Percentiles rank a stretch among this genome's conserved stretches.
Evolutionary conservation across 257 asterid species (phyloP).

Genomic region (Nicotiana paniculata): DNA sequence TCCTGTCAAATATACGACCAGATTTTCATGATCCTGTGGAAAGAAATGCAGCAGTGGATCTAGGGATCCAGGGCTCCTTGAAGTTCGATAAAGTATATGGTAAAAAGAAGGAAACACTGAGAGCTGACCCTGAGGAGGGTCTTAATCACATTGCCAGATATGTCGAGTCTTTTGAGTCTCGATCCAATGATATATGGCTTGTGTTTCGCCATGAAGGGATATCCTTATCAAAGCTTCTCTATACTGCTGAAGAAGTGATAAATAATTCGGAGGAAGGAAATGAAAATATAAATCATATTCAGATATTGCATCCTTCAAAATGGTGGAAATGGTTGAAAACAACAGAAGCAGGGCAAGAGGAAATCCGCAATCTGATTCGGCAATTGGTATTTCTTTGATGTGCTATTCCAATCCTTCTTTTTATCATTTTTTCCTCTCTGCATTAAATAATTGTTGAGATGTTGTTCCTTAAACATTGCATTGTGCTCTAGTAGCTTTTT

Average conservation of each 20-base stretch:
- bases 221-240: constrained; percentile 82
- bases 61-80: constrained; percentile 29
- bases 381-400: constrained; percentile 62
- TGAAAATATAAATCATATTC: constrained; percentile 59
- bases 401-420: constrained; percentile 1
- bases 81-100: constrained; percentile 28
- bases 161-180: constrained; percentile 90
- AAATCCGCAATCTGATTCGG: constrained; percentile 71
- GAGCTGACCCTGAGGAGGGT: constrained; percentile 60
- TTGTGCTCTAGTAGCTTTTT: background rate
- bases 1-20: constrained; percentile 26
- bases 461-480: background rate
- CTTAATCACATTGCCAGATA: constrained; percentile 90
- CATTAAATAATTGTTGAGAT: background rate
- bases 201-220: constrained; percentile 90
- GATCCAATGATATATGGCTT: constrained; percentile 92
- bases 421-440: background rate
- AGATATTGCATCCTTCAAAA: constrained; percentile 86
- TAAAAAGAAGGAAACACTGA: constrained; percentile 25
- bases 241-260: constrained; percentile 77
- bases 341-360: constrained; percentile 84
- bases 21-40: constrained; percentile 19
- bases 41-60: constrained; percentile 30
- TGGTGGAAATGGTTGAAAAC: constrained; percentile 99
- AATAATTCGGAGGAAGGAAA: constrained; percentile 39